These are phyloP conservation scores for Candida montana DNA, from an alignment of 805 yeast species.

Conservation along the genomic window DNA sequence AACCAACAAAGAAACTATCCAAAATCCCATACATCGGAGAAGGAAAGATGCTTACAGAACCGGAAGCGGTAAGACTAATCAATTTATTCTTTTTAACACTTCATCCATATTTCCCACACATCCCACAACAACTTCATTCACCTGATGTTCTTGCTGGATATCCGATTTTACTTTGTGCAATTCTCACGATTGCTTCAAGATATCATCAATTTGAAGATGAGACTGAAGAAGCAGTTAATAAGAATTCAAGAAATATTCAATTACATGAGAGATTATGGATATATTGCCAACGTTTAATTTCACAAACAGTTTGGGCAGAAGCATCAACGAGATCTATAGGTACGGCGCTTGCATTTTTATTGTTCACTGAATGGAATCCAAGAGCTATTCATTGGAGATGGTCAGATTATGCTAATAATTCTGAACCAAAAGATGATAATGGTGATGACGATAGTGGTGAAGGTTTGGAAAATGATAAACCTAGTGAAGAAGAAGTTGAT, in stretches of 20 bases:
- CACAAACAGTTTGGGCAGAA: constrained; percentile 92
- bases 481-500: constrained; percentile 5
- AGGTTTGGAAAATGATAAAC: constrained; percentile 5
- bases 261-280: constrained; percentile 82
- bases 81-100: constrained; percentile 64
- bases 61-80: constrained; percentile 54
- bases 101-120: constrained; percentile 88
- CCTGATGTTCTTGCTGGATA: constrained; percentile 65
- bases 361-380: constrained; percentile 95
- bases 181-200: constrained; percentile 73
- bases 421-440: constrained; percentile 29
- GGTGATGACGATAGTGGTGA: constrained; percentile 8
- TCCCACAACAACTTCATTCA: constrained; percentile 68
- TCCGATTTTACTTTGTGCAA: constrained; percentile 76
- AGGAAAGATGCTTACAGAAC: constrained; percentile 51
- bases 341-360: constrained; percentile 74
- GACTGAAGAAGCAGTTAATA: constrained; percentile 27
- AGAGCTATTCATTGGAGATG: constrained; percentile 87
- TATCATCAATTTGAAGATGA: constrained; percentile 56
- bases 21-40: constrained; percentile 63
- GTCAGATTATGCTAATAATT: constrained; percentile 73
- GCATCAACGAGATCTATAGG: constrained; percentile 85
- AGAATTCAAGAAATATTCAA: constrained; percentile 42
- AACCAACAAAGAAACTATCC: constrained; percentile 36
- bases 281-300: constrained; percentile 72